phyloP scores from a whole-genome alignment of 768 basidiomycete genomes.

The Gloeostereum incarnatum region DNA sequence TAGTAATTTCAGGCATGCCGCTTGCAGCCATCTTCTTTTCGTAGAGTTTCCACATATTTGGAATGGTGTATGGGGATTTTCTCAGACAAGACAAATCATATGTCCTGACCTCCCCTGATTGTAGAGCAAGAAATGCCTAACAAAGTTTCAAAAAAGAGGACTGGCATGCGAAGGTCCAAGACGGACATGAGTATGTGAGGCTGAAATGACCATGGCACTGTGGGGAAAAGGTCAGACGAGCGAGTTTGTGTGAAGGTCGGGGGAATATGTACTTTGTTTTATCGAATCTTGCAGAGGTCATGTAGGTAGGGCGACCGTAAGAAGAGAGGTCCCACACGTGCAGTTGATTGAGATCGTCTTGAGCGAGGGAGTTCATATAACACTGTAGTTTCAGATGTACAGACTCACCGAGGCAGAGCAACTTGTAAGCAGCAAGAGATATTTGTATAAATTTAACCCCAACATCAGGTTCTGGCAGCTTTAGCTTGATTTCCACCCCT shows the following conservation, averaged over 20 bases:
- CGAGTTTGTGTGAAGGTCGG: background rate
- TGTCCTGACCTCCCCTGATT: constrained; percentile 54
- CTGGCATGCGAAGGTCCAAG: constrained; percentile 10
- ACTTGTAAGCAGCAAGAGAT: constrained; percentile 38
- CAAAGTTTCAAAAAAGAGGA: background rate
- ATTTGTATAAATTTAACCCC: constrained; percentile 57
- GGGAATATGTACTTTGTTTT: constrained; percentile 33
- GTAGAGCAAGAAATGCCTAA: constrained; percentile 38
- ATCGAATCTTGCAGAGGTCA: constrained; percentile 40
- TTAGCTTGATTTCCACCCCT: constrained; percentile 46
- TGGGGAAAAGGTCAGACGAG: background rate
- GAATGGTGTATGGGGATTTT: constrained; percentile 58
- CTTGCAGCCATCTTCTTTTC: constrained; percentile 43
- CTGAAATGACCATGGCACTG: constrained; percentile 55
- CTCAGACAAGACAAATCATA: constrained; percentile 68
- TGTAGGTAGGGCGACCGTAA: constrained; percentile 41
- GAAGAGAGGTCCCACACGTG: constrained; percentile 53
- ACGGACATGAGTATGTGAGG: constrained; percentile 66
- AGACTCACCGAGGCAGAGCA: constrained; percentile 54
- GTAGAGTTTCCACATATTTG: constrained; percentile 70
- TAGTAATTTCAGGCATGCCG: constrained; percentile 25
- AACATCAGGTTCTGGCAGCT: constrained; percentile 29
- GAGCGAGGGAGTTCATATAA: background rate
- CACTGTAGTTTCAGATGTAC: background rate
- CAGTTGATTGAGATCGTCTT: constrained; percentile 45